phyloP scores from a whole-genome alignment of 2,329 filamentous ascomycete genomes.

The Alternaria angustiovoidea region DNA sequence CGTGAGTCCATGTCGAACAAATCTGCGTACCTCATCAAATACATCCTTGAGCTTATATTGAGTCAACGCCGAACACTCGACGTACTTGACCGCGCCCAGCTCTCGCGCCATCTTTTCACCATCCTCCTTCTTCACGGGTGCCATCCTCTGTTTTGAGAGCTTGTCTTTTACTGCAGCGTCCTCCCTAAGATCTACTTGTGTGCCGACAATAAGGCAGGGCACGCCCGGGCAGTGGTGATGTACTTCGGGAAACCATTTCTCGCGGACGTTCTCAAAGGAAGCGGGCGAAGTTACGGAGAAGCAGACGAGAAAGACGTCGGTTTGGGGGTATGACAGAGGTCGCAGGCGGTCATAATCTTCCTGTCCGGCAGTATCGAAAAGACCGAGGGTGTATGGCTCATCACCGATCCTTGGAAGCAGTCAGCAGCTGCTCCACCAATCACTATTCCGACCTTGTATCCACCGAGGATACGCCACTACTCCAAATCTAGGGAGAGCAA shows the following conservation, averaged over 20 bases:
- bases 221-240: slow-evolving; percentile 98
- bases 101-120: slow-evolving; percentile 97
- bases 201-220: slow-evolving; percentile 96
- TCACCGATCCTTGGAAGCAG: slow-evolving; percentile 83
- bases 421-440: slow-evolving; percentile 32
- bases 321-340: slow-evolving; percentile 96
- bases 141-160: slow-evolving; percentile 94
- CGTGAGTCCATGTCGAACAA: not conserved
- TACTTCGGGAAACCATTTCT: slow-evolving; percentile 99
- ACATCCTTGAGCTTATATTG: slow-evolving; percentile 99
- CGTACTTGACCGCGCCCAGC: slow-evolving; percentile 96
- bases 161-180: slow-evolving; percentile 89
- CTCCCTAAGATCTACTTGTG: slow-evolving; percentile 94
- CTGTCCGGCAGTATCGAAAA: slow-evolving; percentile 98
- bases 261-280: slow-evolving; percentile 98
- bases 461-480: not conserved
- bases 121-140: slow-evolving; percentile 88
- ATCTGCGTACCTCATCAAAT: slow-evolving; percentile 85
- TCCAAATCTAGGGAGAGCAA: slow-evolving; percentile 8
- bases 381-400: slow-evolving; percentile 94
- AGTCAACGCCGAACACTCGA: slow-evolving; percentile 96
- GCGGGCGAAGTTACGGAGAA: slow-evolving; percentile 98
- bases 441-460: not conserved
- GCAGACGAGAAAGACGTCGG: slow-evolving; percentile 98
- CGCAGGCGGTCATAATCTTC: slow-evolving; percentile 99